phyloP scores from a whole-genome alignment of 2,329 filamentous ascomycete genomes.

The Alternaria conjuncta region DNA sequence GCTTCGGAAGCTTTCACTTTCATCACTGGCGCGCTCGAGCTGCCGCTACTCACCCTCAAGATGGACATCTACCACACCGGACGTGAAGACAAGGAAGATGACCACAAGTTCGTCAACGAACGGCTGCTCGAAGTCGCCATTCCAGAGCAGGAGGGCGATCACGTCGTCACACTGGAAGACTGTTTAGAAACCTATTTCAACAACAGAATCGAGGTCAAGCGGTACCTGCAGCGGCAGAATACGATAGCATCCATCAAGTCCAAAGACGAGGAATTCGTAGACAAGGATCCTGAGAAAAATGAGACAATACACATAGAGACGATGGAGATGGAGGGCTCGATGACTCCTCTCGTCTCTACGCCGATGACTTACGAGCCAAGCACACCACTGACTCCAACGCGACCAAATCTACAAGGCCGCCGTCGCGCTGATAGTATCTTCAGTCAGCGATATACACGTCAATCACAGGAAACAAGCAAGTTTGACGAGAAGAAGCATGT shows the following conservation, averaged over 20 bases:
- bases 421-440: constrained; percentile 59
- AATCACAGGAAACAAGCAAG: constrained; percentile 57
- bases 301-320: constrained; percentile 53
- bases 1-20: constrained; percentile 95
- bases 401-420: constrained; percentile 42
- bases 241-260: constrained; percentile 60
- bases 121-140: constrained; percentile 88
- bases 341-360: constrained; percentile 45
- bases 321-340: constrained; percentile 46
- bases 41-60: constrained; percentile 87
- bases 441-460: constrained; percentile 51
- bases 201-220: constrained; percentile 84
- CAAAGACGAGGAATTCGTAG: constrained; percentile 30
- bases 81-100: constrained; percentile 79
- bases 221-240: constrained; percentile 70
- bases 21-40: constrained; percentile 85
- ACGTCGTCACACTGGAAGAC: constrained; percentile 80
- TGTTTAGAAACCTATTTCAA: constrained; percentile 97
- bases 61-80: constrained; percentile 95
- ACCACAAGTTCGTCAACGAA: constrained; percentile 95
- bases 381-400: constrained; percentile 32
- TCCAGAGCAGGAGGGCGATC: constrained; percentile 72
- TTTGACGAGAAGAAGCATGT: constrained; percentile 57
- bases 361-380: constrained; percentile 36
- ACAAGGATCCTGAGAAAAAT: constrained; percentile 44